Evolutionary conservation across 2,329 filamentous ascomycete species (phyloP).

Genomic region (Colletotrichum liaoningense): DNA sequence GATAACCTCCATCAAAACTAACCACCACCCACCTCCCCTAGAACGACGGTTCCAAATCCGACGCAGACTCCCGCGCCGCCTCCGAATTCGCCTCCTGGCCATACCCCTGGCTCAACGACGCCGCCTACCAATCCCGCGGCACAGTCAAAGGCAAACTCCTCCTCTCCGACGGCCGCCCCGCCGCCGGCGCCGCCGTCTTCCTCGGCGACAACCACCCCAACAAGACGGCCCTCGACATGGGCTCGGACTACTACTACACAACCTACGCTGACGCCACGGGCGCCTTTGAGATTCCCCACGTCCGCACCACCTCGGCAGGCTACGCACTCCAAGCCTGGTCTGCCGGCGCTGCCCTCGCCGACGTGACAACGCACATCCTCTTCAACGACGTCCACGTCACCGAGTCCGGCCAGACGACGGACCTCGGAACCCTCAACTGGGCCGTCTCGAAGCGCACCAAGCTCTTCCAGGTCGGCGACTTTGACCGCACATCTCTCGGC

Average conservation of each 20-base stretch:
- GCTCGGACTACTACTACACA: constrained; percentile 61
- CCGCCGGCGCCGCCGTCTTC: constrained; percentile 52
- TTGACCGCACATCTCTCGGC: constrained; percentile 33
- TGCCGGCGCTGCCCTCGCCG: constrained; percentile 54
- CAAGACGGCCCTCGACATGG: constrained; percentile 59
- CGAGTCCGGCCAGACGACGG: constrained; percentile 43
- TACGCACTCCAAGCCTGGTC: constrained; percentile 64
- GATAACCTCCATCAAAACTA: background rate
- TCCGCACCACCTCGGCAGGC: constrained; percentile 53
- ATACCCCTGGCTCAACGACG: constrained; percentile 59
- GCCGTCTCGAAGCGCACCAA: constrained; percentile 47
- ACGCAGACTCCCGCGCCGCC: constrained; percentile 52
- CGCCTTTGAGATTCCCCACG: constrained; percentile 54
- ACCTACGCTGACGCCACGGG: constrained; percentile 55
- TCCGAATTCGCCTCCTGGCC: constrained; percentile 58
- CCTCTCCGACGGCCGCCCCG: constrained; percentile 60
- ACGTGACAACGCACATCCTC: constrained; percentile 57
- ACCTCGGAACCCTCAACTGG: constrained; percentile 55
- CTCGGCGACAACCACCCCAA: constrained; percentile 47
- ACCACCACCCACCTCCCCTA: constrained; percentile 32
- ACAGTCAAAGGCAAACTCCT: constrained; percentile 55
- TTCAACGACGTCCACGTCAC: constrained; percentile 53
- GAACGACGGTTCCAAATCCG: constrained; percentile 58
- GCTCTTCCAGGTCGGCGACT: constrained; percentile 54
- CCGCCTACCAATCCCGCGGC: constrained; percentile 60